phyloP scores from a whole-genome alignment of 768 basidiomycete genomes.

The Trametes cubensis region DNA sequence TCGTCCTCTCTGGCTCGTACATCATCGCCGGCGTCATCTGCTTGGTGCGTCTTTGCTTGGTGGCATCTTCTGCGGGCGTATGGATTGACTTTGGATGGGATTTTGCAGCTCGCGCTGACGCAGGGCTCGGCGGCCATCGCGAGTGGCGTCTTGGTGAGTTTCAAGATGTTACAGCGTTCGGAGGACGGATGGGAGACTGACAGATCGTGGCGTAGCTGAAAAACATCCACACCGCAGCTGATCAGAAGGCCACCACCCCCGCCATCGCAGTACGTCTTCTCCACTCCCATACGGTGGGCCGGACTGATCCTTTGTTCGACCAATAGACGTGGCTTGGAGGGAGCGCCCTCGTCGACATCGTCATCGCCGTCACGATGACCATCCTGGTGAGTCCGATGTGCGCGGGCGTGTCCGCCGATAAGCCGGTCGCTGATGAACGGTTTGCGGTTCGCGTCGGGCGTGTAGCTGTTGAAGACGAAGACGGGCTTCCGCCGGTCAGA shows the following conservation, averaged over 20 bases:
- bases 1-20: conserved; percentile 2
- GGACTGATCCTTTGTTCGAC: no score
- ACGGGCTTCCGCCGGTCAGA: conserved; percentile 10
- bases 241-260: neutral
- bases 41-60: neutral
- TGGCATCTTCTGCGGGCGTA: no score
- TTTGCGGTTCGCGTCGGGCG: no score
- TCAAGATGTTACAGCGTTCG: no score
- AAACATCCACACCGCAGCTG: neutral
- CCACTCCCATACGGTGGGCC: no score
- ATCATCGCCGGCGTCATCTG: conserved; percentile 2
- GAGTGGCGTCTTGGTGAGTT: conserved; percentile 4
- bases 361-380: conserved; percentile 19
- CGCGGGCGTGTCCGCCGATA: no score
- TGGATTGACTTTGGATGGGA: no score
- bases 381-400: conserved; percentile 1
- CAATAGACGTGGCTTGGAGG: conserved; percentile 1
- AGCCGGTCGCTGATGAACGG: no score
- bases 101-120: conserved; percentile 7
- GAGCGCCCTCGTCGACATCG: conserved; percentile 6
- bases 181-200: no score
- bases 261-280: neutral
- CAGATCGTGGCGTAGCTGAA: neutral
- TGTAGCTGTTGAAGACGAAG: conserved; percentile 11
- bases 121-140: conserved; percentile 6